These are phyloP conservation scores for Tolypocladium tundrense DNA, from an alignment of 2,329 filamentous ascomycete genomes.

Conservation along the genomic window DNA sequence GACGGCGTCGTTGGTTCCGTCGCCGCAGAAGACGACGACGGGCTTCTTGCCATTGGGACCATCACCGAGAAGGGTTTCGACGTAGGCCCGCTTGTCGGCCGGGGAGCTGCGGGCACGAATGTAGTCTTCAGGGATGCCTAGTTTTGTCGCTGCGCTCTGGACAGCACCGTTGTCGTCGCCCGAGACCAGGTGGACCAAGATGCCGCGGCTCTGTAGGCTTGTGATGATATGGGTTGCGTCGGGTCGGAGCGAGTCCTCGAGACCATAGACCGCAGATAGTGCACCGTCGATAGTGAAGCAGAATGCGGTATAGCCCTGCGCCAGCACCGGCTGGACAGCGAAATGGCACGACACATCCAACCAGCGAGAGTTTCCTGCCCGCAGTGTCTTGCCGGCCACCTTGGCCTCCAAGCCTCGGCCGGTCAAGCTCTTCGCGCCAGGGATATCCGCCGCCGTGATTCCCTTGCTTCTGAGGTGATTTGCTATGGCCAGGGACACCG, in stretches of 20 bases:
- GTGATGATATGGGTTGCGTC: slow-evolving; percentile 27
- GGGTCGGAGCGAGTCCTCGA: slow-evolving; percentile 34
- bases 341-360: slow-evolving; percentile 20
- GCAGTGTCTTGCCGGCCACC: slow-evolving; percentile 17
- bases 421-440: slow-evolving; percentile 25
- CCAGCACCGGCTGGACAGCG: slow-evolving; percentile 22
- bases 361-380: slow-evolving; percentile 42
- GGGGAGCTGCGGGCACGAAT: slow-evolving; percentile 33
- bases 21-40: slow-evolving; percentile 16
- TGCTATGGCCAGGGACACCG: slow-evolving; percentile 39
- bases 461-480: slow-evolving; percentile 22
- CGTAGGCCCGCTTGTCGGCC: slow-evolving; percentile 34
- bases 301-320: slow-evolving; percentile 31
- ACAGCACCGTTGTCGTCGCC: slow-evolving; percentile 45
- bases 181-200: slow-evolving; percentile 38
- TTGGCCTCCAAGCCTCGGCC: slow-evolving; percentile 36
- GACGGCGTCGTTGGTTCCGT: slow-evolving; percentile 70
- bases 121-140: slow-evolving; percentile 27
- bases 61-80: slow-evolving; percentile 23
- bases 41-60: neutral
- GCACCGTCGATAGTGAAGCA: slow-evolving; percentile 30
- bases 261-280: slow-evolving; percentile 31
- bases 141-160: slow-evolving; percentile 21
- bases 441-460: slow-evolving; percentile 9
- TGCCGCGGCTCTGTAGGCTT: slow-evolving; percentile 23